Conservation (phyloP, 495 filamentous ascomycete species). For the Aspergillus asperescens region DNA sequence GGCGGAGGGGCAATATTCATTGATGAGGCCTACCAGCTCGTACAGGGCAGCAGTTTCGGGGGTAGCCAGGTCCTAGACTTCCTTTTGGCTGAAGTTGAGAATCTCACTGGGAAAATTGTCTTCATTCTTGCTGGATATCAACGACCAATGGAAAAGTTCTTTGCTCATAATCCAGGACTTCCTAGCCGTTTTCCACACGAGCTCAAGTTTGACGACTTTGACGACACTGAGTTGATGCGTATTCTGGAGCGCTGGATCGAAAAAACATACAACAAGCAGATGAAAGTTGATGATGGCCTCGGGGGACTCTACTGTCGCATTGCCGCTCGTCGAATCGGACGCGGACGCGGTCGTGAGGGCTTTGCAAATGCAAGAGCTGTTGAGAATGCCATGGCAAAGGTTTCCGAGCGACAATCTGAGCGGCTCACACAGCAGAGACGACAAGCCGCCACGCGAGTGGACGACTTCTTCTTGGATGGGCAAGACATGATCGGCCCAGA, state of each 20-base stretch:
- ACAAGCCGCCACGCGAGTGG: constrained; percentile 15
- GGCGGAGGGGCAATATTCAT: constrained; percentile 67
- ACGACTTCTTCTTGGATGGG: background rate
- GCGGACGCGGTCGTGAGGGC: constrained; percentile 56
- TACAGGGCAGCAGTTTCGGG: constrained; percentile 34
- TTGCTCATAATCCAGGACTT: constrained; percentile 70
- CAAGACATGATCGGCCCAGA: constrained; percentile 36
- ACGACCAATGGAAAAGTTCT: constrained; percentile 75
- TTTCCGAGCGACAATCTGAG: constrained; percentile 54
- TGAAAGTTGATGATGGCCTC: constrained; percentile 56
- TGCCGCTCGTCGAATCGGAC: constrained; percentile 54
- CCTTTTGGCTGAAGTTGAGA: constrained; percentile 70
- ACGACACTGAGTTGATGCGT: constrained; percentile 55
- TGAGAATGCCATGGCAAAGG: constrained; percentile 51
- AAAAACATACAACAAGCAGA: constrained; percentile 43
- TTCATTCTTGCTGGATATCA: constrained; percentile 76
- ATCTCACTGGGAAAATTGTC: constrained; percentile 67
- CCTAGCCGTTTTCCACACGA: constrained; percentile 64
- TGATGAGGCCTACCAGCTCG: constrained; percentile 76
- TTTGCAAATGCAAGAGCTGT: constrained; percentile 71
- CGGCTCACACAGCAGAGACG: constrained; percentile 43
- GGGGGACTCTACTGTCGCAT: constrained; percentile 63
- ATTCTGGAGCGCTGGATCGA: constrained; percentile 49
- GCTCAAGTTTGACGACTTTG: constrained; percentile 65
- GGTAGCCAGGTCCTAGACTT: constrained; percentile 66